Conservation (phyloP, 352 stramenopile genomes). For the Pythium volutum region DNA sequence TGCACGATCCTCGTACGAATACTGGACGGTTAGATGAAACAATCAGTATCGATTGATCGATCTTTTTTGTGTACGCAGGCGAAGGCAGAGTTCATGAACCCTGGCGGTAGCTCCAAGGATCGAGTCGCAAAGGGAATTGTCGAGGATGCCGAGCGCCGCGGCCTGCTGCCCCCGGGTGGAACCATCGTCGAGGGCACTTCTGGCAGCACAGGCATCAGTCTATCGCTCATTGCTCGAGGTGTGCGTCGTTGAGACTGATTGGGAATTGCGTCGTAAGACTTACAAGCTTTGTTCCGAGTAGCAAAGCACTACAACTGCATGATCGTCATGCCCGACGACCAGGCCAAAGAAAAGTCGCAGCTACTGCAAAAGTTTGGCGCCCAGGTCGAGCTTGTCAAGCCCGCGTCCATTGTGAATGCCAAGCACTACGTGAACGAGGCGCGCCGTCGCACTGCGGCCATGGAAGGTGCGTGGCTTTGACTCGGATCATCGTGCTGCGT, state of each 20-base stretch:
- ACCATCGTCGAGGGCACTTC: slow-evolving; percentile 97
- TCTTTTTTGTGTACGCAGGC: slow-evolving; percentile 34
- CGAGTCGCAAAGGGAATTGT: slow-evolving; percentile 95
- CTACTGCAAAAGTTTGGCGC: slow-evolving; percentile 83
- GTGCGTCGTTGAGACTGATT: neutral
- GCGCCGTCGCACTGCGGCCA: slow-evolving; percentile 75
- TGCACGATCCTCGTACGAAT: slow-evolving; percentile 82
- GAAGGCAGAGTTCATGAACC: slow-evolving; percentile 98
- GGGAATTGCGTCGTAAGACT: neutral
- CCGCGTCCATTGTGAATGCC: slow-evolving; percentile 95
- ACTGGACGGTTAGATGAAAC: neutral
- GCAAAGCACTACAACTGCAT: slow-evolving; percentile 93
- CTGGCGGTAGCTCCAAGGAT: slow-evolving; percentile 97
- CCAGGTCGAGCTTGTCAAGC: slow-evolving; percentile 86
- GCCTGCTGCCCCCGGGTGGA: slow-evolving; percentile 86
- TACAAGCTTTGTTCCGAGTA: slow-evolving; percentile 16
- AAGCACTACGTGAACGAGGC: slow-evolving; percentile 98
- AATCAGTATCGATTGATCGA: neutral
- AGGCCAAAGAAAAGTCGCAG: slow-evolving; percentile 91
- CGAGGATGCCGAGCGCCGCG: slow-evolving; percentile 87
- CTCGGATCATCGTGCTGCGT: neutral
- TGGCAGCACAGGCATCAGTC: slow-evolving; percentile 96
- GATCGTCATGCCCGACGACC: slow-evolving; percentile 98
- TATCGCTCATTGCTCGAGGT: slow-evolving; percentile 92
- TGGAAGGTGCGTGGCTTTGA: slow-evolving; percentile 41